Base-by-base conservation (phyloP, 257 asterid genomes). In the Solanum bulbocastanum region DNA sequence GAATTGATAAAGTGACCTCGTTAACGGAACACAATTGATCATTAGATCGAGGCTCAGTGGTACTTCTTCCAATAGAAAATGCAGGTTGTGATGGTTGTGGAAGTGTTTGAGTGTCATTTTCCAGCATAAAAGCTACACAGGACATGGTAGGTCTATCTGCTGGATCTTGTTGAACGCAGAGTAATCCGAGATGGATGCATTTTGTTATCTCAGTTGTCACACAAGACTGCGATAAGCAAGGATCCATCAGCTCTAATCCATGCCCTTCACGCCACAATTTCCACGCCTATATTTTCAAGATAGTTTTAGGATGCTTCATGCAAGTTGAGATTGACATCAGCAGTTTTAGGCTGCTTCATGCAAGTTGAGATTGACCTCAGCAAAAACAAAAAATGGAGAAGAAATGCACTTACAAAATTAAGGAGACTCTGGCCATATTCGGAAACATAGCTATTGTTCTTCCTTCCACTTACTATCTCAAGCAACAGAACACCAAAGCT, bases 81-180 rank as follows among this genome's bases (percentile, higher is more conserved):
- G 65, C 60, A 25, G 84, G 84, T 32, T 78, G 84, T 42, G 84
- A 78, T 78, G 84, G 84, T 78, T 78, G 84, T 42, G 62, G 84
- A 42, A 42, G 84, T 5, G 84, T 78, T 25, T 25, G 62, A 78
- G 25, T 35, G 15, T 78, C 65, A 0, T 78, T 78, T 78, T 78
- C 65, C 25, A 78, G 65, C 25, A 78, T 42, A 78, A 42, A 25
- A 6, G 27, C 25, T 25, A 42, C 39, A 7, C 5, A 78, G 37
- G 87, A 86, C 87, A 84, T 84, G 33, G 58, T 37, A 23, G 87
- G 87, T 30, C 87, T 56, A 22, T 84, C 78, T 37, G 76, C 60
- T 84, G 87, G 87, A 62, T 62, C 60, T 62, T 84, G 76, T 36
- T 84, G 78, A 36, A 84, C 87, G 36, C 87, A 84, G 6, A 62